phyloP scores from a whole-genome alignment of 495 filamentous ascomycete genomes.

The Trichodelitschia bisporula region DNA sequence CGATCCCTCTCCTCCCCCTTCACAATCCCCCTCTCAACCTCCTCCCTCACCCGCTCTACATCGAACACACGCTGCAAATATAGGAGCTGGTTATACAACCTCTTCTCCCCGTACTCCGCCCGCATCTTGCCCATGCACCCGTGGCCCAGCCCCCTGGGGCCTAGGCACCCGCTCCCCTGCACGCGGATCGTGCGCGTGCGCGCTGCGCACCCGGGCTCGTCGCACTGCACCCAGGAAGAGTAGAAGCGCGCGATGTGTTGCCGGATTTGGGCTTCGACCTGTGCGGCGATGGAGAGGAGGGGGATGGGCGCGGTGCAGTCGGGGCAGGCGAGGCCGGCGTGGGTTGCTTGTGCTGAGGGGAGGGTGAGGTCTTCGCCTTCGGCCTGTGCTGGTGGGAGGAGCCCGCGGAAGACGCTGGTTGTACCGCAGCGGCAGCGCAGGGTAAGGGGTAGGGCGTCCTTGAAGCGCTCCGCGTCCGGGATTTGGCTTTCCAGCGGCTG shows the following conservation, averaged over 20 bases:
- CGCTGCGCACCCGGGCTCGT: constrained; percentile 65
- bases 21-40: constrained; percentile 19
- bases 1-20: constrained; percentile 26
- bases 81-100: constrained; percentile 78
- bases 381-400: too few species aligned
- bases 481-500: constrained; percentile 84
- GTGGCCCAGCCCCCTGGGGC: constrained; percentile 52
- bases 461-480: constrained; percentile 66
- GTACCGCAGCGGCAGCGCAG: constrained; percentile 65
- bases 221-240: constrained; percentile 72
- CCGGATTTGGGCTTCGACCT: constrained; percentile 67
- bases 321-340: constrained; percentile 51
- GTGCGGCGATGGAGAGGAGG: constrained; percentile 53
- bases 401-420: constrained; percentile 25
- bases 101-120: constrained; percentile 72
- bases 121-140: constrained; percentile 75
- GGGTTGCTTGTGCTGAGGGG: constrained; percentile 16
- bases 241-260: constrained; percentile 62
- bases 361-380: too few species aligned
- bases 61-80: constrained; percentile 76
- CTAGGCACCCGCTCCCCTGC: constrained; percentile 72
- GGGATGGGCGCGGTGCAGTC: constrained; percentile 37
- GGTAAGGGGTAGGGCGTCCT: constrained; percentile 43
- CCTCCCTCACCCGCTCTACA: constrained; percentile 51
- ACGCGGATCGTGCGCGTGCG: constrained; percentile 82